Conservation (phyloP, 2,329 filamentous ascomycete species). For the Davidsoniella eucalypti region DNA sequence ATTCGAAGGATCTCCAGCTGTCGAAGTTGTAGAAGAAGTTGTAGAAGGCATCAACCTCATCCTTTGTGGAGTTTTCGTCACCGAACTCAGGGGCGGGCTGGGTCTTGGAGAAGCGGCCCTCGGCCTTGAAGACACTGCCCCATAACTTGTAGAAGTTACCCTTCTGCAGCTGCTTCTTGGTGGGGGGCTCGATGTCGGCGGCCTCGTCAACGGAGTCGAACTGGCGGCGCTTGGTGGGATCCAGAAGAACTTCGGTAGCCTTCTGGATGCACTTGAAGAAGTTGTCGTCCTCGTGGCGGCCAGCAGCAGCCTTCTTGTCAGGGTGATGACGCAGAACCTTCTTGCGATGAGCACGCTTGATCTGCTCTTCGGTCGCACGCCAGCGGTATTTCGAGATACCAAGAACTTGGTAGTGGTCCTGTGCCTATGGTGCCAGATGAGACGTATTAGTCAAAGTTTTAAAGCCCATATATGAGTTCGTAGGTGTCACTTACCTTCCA, state of each 20-base stretch:
- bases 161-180: constrained; percentile 76
- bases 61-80: constrained; percentile 65
- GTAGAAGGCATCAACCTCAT: constrained; percentile 90
- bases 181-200: constrained; percentile 80
- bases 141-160: constrained; percentile 93
- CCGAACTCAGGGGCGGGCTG: constrained; percentile 82
- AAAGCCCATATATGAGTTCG: background rate
- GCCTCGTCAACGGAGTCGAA: constrained; percentile 93
- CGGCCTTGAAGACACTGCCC: constrained; percentile 76
- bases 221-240: constrained; percentile 83
- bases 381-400: constrained; percentile 84
- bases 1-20: constrained; percentile 94
- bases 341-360: constrained; percentile 97
- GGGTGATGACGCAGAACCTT: constrained; percentile 99
- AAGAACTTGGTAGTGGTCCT: constrained; percentile 97
- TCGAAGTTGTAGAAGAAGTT: constrained; percentile 99
- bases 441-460: background rate
- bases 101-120: constrained; percentile 79
- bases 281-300: constrained; percentile 77
- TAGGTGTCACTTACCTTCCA: constrained; percentile 66
- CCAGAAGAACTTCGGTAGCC: constrained; percentile 80
- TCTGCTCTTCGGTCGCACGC: constrained; percentile 91
- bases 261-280: constrained; percentile 99
- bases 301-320: constrained; percentile 92
- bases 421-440: constrained; percentile 35